Conservation (phyloP, 2,329 filamentous ascomycete species). For the Ascochyta pisi region DNA sequence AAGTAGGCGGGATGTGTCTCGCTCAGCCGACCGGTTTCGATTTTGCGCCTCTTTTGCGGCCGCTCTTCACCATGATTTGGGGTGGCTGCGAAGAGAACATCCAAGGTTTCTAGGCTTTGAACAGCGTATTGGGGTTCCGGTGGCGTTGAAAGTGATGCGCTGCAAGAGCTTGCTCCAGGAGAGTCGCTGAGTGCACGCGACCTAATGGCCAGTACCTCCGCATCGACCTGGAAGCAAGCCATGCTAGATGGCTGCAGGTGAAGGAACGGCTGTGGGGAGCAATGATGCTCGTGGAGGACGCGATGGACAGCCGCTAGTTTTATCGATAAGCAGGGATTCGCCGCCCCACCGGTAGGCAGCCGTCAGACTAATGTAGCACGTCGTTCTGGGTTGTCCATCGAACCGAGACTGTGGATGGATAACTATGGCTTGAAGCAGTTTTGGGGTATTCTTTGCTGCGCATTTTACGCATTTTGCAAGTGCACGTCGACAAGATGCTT, state of each 20-base stretch:
- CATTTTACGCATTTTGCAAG: not conserved
- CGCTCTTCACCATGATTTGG: conserved; percentile 18
- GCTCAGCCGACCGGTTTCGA: conserved; percentile 16
- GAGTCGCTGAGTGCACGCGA: not conserved
- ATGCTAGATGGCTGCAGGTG: conserved; percentile 2
- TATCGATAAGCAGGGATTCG: conserved; percentile 16
- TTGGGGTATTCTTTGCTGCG: not conserved
- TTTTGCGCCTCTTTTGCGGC: conserved; percentile 40
- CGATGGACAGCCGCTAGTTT: not conserved
- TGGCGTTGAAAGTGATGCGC: not conserved
- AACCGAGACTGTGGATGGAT: not conserved
- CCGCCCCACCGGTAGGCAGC: conserved; percentile 2
- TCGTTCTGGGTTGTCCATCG: not conserved
- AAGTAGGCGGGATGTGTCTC: conserved; percentile 11
- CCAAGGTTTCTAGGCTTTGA: conserved; percentile 20
- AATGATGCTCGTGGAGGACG: not conserved
- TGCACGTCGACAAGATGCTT: not conserved
- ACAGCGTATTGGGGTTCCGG: conserved; percentile 16
- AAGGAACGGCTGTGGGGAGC: not conserved
- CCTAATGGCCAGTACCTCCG: conserved; percentile 17
- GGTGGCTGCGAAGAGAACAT: conserved; percentile 25
- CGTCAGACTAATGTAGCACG: not conserved
- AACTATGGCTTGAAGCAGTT: not conserved
- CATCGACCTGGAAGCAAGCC: conserved; percentile 27
- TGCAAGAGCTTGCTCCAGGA: not conserved